Conservation (phyloP, 1,139 yeast genomes). For the Candida buenavistaensis region DNA sequence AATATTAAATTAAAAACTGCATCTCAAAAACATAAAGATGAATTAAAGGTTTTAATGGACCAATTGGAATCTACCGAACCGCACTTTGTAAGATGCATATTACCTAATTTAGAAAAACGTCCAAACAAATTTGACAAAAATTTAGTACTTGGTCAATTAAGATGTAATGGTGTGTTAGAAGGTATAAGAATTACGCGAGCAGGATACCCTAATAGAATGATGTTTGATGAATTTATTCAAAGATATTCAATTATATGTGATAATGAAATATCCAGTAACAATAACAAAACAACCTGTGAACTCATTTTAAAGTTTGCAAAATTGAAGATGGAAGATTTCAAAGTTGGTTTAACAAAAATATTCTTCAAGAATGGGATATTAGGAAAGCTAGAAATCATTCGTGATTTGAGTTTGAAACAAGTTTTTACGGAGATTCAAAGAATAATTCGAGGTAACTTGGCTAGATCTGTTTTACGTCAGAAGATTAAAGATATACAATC, state of each 20-base stretch:
- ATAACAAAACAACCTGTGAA: constrained; percentile 65
- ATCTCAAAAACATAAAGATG: constrained; percentile 84
- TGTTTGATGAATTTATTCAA: constrained; percentile 74
- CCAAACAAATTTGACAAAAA: constrained; percentile 72
- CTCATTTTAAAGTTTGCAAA: constrained; percentile 60
- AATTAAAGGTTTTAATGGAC: constrained; percentile 67
- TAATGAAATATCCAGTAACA: constrained; percentile 47
- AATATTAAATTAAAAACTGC: constrained; percentile 64
- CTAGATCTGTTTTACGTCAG: constrained; percentile 52
- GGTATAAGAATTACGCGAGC: constrained; percentile 97
- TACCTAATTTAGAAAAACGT: constrained; percentile 79
- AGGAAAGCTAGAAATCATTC: constrained; percentile 77
- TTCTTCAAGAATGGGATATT: constrained; percentile 94
- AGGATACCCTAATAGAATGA: constrained; percentile 92
- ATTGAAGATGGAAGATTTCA: constrained; percentile 65
- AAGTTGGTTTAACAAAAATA: constrained; percentile 81
- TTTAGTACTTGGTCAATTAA: constrained; percentile 81
- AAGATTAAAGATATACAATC: constrained; percentile 67
- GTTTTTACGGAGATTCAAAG: constrained; percentile 68
- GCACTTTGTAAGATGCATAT: constrained; percentile 93
- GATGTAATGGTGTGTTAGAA: constrained; percentile 97
- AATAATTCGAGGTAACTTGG: constrained; percentile 60
- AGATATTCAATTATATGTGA: constrained; percentile 69
- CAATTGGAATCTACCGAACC: constrained; percentile 85
- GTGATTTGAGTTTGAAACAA: constrained; percentile 63